Conservation (phyloP, 1,284 basidiomycete genomes). For the Cutaneotrichosporon dermatis region DNA sequence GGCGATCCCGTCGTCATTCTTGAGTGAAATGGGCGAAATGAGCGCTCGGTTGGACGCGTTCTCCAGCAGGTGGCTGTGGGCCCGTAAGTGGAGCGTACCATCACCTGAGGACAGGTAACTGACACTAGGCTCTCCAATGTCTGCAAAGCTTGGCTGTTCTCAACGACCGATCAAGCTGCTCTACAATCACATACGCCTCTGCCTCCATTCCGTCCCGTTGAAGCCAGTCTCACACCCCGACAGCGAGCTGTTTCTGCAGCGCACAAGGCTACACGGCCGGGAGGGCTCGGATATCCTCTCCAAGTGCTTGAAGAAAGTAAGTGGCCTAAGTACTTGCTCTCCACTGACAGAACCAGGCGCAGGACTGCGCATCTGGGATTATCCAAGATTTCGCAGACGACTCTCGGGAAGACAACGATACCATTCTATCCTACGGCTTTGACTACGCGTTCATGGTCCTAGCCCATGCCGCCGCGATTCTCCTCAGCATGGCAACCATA, state of each 20-base stretch:
- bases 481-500: conserved; percentile 16
- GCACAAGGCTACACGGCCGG: conserved; percentile 4
- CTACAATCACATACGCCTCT: conserved; percentile 25
- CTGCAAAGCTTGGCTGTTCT: conserved; percentile 13
- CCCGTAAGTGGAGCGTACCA: no score
- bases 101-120: no score
- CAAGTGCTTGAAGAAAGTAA: no score
- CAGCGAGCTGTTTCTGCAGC: conserved; percentile 10
- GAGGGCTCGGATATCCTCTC: conserved; percentile 1
- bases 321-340: no score
- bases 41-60: conserved; percentile 14
- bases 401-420: conserved; percentile 11
- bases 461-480: conserved; percentile 17
- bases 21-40: conserved; percentile 10
- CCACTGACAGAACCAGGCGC: conserved; percentile 7
- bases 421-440: conserved; percentile 17
- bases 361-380: conserved; percentile 16
- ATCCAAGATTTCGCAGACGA: conserved; percentile 23
- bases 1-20: conserved; percentile 6
- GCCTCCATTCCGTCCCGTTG: conserved; percentile 20
- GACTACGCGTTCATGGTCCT: conserved; percentile 27
- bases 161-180: conserved; percentile 16
- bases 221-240: conserved; percentile 19
- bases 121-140: conserved; percentile 9
- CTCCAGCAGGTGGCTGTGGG: conserved; percentile 18